A percentile compares a stretch with the other conserved stretches of the same genome.
Conservation (phyloP, 257 asterid species). For the Nemophila menziesii region DNA sequence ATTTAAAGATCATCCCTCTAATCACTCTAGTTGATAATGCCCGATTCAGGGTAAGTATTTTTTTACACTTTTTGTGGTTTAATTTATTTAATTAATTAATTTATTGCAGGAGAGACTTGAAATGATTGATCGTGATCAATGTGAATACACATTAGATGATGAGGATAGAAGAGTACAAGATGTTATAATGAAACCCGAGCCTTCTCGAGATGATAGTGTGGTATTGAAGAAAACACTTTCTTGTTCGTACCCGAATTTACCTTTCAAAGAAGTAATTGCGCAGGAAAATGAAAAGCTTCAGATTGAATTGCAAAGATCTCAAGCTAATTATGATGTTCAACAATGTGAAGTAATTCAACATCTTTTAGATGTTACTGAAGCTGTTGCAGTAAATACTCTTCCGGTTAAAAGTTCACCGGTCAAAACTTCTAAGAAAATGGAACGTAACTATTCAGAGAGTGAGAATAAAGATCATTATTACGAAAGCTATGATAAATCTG, state of each 20-base stretch:
- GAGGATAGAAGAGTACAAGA: constrained; percentile 70
- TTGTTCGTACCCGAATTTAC: constrained; percentile 69
- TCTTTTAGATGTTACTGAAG: constrained; percentile 81
- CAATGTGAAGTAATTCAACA: constrained; percentile 91
- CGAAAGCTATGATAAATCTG: constrained; percentile 26
- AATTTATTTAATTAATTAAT: neutral
- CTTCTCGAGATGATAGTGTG: constrained; percentile 45
- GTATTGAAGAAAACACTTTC: constrained; percentile 75
- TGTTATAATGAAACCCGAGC: constrained; percentile 67
- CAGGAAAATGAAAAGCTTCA: constrained; percentile 79
- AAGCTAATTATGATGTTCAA: constrained; percentile 58
- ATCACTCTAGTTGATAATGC: constrained; percentile 88
- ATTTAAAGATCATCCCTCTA: constrained; percentile 83
- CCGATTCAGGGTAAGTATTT: constrained; percentile 62
- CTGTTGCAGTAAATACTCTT: constrained; percentile 47
- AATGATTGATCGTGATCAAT: constrained; percentile 60
- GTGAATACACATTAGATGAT: constrained; percentile 67
- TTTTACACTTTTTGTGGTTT: constrained; percentile 1
- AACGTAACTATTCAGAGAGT: constrained; percentile 20
- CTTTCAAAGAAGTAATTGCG: constrained; percentile 52
- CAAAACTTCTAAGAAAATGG: constrained; percentile 40
- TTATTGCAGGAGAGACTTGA: constrained; percentile 55
- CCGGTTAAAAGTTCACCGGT: constrained; percentile 30
- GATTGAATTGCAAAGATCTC: constrained; percentile 70
- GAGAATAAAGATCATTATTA: constrained; percentile 19